Evolutionary conservation across 2,329 filamentous ascomycete genomes (phyloP).

Genomic region (Neurospora crassa): DNA sequence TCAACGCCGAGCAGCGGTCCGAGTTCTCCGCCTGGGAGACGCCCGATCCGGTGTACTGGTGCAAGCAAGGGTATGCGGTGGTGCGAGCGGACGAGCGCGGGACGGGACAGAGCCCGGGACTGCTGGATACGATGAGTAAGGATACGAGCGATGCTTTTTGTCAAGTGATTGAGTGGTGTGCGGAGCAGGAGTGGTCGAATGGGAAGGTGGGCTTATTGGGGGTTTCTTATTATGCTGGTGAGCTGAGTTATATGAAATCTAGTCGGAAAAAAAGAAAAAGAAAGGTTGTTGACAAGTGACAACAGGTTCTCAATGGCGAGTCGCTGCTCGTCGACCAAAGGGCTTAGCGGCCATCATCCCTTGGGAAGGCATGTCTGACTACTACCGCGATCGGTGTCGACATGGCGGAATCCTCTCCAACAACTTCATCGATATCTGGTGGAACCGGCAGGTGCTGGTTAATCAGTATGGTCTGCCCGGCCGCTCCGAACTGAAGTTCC

Average conservation of each 20-base stretch:
- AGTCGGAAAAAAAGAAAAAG: not conserved
- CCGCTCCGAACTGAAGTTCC: slow-evolving; percentile 21
- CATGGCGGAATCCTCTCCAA: slow-evolving; percentile 54
- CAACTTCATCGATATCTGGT: slow-evolving; percentile 54
- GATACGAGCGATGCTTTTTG: slow-evolving; percentile 38
- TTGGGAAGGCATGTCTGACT: slow-evolving; percentile 45
- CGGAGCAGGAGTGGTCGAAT: slow-evolving; percentile 35
- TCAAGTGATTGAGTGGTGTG: slow-evolving; percentile 40
- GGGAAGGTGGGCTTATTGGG: slow-evolving; percentile 39
- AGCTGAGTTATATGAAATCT: not conserved
- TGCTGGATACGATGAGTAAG: slow-evolving; percentile 39
- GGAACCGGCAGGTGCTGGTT: slow-evolving; percentile 54
- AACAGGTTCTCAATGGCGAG: slow-evolving; percentile 36
- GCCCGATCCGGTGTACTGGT: slow-evolving; percentile 49
- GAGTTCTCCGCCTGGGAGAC: slow-evolving; percentile 50
- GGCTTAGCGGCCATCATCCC: slow-evolving; percentile 38
- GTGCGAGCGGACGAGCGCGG: slow-evolving; percentile 44
- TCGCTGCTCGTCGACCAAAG: slow-evolving; percentile 35
- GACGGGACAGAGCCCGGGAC: slow-evolving; percentile 35
- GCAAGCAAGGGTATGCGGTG: slow-evolving; percentile 41
- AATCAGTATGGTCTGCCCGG: slow-evolving; percentile 55
- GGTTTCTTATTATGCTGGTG: slow-evolving; percentile 37
- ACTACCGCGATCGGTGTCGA: slow-evolving; percentile 46
- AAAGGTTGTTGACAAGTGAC: not conserved
- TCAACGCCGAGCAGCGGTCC: slow-evolving; percentile 44